These are phyloP conservation scores for Penstemon barbatus DNA, from an alignment of 257 asterid genomes.

Conservation along the genomic window DNA sequence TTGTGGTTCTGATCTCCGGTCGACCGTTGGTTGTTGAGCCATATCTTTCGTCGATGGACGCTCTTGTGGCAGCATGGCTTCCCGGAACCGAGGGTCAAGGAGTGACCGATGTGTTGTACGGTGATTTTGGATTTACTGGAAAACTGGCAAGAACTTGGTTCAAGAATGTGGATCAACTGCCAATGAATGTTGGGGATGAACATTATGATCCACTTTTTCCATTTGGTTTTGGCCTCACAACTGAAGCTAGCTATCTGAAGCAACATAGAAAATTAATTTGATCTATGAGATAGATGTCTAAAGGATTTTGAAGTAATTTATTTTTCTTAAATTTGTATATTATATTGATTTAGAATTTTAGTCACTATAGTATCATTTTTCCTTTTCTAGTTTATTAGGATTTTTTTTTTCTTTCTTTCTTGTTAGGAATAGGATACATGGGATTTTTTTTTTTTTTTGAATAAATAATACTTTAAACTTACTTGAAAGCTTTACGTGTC, in stretches of 20 bases:
- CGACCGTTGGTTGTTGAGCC: conserved; percentile 56
- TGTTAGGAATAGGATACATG: too few species aligned
- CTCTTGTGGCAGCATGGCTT: conserved; percentile 71
- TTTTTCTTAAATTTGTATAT: too few species aligned
- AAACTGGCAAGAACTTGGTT: conserved; percentile 64
- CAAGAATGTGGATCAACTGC: conserved; percentile 54
- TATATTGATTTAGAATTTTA: too few species aligned
- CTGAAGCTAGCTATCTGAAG: conserved; percentile 19
- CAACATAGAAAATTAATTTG: background rate
- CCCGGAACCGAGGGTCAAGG: conserved; percentile 74
- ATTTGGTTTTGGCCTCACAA: conserved; percentile 55
- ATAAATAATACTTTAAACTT: too few species aligned
- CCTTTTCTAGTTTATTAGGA: too few species aligned
- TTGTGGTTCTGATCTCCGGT: conserved; percentile 54
- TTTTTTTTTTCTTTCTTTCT: too few species aligned
- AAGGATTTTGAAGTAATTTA: too few species aligned
- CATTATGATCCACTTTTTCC: conserved; percentile 67
- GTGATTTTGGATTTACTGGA: conserved; percentile 58
- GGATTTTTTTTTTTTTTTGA: too few species aligned
- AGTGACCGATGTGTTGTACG: conserved; percentile 57
- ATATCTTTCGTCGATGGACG: conserved; percentile 39
- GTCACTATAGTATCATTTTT: too few species aligned
- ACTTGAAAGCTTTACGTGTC: too few species aligned
- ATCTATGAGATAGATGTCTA: too few species aligned
- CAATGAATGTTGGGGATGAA: conserved; percentile 56